Evolutionary conservation across 1,284 basidiomycete genomes (phyloP).

Genomic region (Mycena citricolor): DNA sequence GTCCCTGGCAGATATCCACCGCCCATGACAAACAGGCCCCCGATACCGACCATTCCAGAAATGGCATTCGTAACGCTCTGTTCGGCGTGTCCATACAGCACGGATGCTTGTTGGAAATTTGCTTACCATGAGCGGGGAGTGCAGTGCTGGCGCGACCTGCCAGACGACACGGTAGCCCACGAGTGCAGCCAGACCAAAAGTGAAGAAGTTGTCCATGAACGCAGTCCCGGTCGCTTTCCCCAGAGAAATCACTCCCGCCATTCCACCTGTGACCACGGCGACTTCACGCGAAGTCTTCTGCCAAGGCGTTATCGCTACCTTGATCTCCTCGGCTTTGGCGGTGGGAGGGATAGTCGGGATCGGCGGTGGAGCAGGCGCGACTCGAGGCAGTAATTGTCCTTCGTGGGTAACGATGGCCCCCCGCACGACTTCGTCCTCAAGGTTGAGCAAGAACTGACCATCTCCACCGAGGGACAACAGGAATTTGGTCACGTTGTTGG

Average conservation of each 20-base stretch:
- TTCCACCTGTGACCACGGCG: slow-evolving; percentile 67
- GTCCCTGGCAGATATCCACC: slow-evolving; percentile 82
- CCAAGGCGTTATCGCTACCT: slow-evolving; percentile 75
- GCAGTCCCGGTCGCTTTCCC: slow-evolving; percentile 76
- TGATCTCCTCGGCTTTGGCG: slow-evolving; percentile 43
- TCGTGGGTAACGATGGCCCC: slow-evolving; percentile 76
- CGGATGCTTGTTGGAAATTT: background rate
- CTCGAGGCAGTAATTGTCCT: slow-evolving; percentile 64
- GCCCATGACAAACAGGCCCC: slow-evolving; percentile 85
- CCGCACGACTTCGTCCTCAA: slow-evolving; percentile 81
- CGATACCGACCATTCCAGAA: slow-evolving; percentile 81
- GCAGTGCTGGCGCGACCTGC: slow-evolving; percentile 82
- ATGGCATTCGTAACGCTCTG: slow-evolving; percentile 79
- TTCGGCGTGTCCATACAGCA: background rate
- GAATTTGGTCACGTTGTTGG: slow-evolving; percentile 88
- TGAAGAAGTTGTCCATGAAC: slow-evolving; percentile 86
- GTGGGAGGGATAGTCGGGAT: slow-evolving; percentile 52
- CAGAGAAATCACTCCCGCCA: slow-evolving; percentile 69
- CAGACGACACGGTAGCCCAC: slow-evolving; percentile 84
- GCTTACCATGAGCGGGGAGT: slow-evolving; percentile 74
- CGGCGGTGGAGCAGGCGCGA: slow-evolving; percentile 56
- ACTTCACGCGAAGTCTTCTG: slow-evolving; percentile 76
- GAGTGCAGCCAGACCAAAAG: slow-evolving; percentile 77
- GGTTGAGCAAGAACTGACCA: slow-evolving; percentile 62
- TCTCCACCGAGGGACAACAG: slow-evolving; percentile 74